Base-by-base conservation (phyloP, 495 filamentous ascomycete genomes). In the Podospora tetraspora region DNA sequence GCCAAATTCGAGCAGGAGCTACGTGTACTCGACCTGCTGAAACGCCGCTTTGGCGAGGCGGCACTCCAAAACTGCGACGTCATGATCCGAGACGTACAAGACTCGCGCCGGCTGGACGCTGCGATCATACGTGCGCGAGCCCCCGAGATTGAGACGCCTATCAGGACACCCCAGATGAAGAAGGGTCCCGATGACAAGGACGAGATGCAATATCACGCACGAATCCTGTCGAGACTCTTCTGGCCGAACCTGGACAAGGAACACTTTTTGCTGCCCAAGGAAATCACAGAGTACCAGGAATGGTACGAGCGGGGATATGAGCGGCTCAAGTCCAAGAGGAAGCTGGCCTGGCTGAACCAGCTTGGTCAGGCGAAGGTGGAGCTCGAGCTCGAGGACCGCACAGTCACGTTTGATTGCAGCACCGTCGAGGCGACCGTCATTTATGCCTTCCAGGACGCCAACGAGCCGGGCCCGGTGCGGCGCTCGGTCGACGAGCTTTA, bases 11-110 rank as follows among this genome's bases (percentile, higher is more conserved):
- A 91, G 59, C 90, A 91, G 77, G 94, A 97, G 73, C 69, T 84
- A 19, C 79, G 80, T 29, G 93, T 97, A 7, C 85, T 98, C 5
- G 90, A 96, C 63, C 83, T 98, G 8, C 85, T 99, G 59, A 98
- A 97, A 78, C 79, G 90, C 9, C 89, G 94, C 7, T 94, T 97
- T 63, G 96, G 94, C 19, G 93, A 97, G 70, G 84, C 87, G 4
- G 85, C 89, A 10, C 81, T 97, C 58, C 95, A 98, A 75, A 89
- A 89, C 58, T 97, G 92, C 79, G 93, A 98, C 73, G 95, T 99
- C 67, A 99, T 99, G 95, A 85, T 98, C 29, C 90, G 89, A 60
- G 95, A 99, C 79, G 89, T 98, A n/a, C 84, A 89, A 61, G 93
- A 97, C 73, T 97, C 93, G 13, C 83, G 85, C 59, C 85, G 88